Evolutionary conservation across 2,329 filamentous ascomycete species (phyloP).

Genomic region (Aaosphaeria pasadenensis): DNA sequence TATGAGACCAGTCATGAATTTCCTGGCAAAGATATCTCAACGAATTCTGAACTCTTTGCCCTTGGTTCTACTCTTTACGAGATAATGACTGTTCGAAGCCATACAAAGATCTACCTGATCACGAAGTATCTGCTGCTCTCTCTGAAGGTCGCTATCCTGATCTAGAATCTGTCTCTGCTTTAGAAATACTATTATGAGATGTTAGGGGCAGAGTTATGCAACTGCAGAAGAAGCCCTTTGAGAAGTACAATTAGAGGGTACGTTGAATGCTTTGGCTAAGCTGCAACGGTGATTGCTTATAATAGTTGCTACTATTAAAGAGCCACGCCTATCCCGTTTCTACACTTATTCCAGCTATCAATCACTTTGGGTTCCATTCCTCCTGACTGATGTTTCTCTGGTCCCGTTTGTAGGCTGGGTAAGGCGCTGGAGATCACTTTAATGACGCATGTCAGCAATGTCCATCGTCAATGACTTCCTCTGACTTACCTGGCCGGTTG

Average conservation of each 20-base stretch:
- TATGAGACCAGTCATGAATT: conserved; percentile 11
- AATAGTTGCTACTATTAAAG: conserved; percentile 7
- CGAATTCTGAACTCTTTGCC: conserved; percentile 30
- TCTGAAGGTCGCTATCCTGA: conserved; percentile 6
- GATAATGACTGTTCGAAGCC: conserved; percentile 31
- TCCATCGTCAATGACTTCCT: conserved; percentile 1
- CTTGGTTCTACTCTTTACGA: conserved; percentile 35
- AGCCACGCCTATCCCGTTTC: conserved; percentile 2
- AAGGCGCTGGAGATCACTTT: conserved; percentile 7
- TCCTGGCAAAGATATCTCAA: conserved; percentile 9
- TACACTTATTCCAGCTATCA: conserved; percentile 1
- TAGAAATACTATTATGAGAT: conserved; percentile 6
- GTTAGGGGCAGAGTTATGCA: conserved; percentile 7
- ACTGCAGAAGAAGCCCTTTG: conserved; percentile 6
- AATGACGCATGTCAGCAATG: conserved; percentile 1
- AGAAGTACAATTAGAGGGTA: conserved; percentile 8
- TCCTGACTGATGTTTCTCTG: conserved; percentile 5
- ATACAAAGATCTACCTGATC: conserved; percentile 24
- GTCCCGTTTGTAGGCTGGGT: conserved; percentile 6
- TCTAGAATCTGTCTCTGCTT: conserved; percentile 8
- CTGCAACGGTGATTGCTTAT: conserved; percentile 2
- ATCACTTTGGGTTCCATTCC: conserved; percentile 6
- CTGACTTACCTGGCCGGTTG: conserved; percentile 1
- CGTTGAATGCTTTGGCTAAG: conserved; percentile 6
- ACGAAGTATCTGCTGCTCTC: conserved; percentile 20